Evolutionary conservation across 1,139 yeast genomes (phyloP), one percentile per base, ranked within the genome.

Genomic region (Hansenula lynferdii): DNA sequence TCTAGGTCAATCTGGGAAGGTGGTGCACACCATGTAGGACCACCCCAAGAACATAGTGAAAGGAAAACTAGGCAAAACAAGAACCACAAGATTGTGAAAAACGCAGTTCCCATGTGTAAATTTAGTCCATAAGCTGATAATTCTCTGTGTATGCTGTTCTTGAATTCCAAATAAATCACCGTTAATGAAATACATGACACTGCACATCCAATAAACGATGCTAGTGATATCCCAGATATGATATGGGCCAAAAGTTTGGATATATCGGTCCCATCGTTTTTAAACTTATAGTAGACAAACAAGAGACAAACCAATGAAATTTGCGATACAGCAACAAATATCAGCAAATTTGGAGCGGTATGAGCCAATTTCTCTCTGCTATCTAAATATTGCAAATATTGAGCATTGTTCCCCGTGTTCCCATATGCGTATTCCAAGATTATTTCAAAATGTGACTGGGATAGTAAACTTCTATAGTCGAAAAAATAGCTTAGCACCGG

Each of bases 341-440:
- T 44, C 3, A 65, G 35, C 3, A 68, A 53, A 1, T 57, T 51
- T 1, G 61, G 56, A 6, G 61, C 61, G 17, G 58, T 38, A 11
- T 47, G 50, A 31, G 51, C 62, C 21, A 46, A 36, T 1, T 36
- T 18, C 25, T 42, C 42, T 26, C 72, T 51, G 1, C 24, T 5
- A 1, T 40, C 24, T 12, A 65, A 57, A 4, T 40, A 34, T 1
- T 41, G n/a, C 2, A 37, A n/a, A 37, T 59, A 59, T n/a, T 27
- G 29, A 5, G 28, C 26, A 39, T 51, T 56, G 3, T 57, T 48
- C 8, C 45, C 41, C 2, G 32, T 30, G 2, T 46, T 39, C 32
- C 56, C 61, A 9, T 57, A 46, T 36, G 80, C 77, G 48, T 75
- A 75, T 0, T 76, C 72, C 30, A 76, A 52, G 8, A 76, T 67